Conservation (phyloP, 345 rosid species). For the Lumnitzera littorea region DNA sequence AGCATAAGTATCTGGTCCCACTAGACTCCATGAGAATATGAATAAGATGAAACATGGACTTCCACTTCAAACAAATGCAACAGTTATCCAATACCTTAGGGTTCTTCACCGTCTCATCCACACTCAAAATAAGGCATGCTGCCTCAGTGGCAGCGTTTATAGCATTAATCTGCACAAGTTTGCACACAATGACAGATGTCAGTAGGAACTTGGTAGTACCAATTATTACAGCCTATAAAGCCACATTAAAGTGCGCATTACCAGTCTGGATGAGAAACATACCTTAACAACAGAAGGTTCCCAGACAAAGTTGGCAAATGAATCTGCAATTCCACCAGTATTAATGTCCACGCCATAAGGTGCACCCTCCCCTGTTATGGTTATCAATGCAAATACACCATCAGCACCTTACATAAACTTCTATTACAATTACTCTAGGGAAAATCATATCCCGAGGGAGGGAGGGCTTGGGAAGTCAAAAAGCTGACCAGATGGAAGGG, state of each 20-base stretch:
- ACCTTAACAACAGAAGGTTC: conserved; percentile 99
- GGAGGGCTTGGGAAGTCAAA: background rate
- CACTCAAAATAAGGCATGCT: conserved; percentile 88
- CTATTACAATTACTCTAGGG: background rate
- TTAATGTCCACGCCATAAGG: conserved; percentile 92
- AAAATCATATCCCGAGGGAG: too few relatives aligned
- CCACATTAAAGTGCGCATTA: too few relatives aligned
- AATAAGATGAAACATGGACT: background rate
- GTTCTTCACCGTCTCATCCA: conserved; percentile 97
- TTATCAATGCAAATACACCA: background rate
- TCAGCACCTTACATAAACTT: background rate
- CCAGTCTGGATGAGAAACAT: background rate
- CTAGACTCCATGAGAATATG: too few relatives aligned
- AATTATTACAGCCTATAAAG: too few relatives aligned
- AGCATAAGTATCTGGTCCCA: too few relatives aligned
- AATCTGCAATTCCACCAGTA: conserved; percentile 92
- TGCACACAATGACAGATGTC: background rate
- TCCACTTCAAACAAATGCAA: conserved; percentile 1
- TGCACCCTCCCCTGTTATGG: conserved; percentile 71
- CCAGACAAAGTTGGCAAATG: conserved; percentile 97
- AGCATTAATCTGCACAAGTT: conserved; percentile 68
- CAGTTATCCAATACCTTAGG: conserved; percentile 58
- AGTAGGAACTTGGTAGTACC: background rate
- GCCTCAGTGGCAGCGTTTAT: conserved; percentile 99
- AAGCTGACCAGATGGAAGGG: conserved; percentile 69